These are phyloP conservation scores for Megacollybia platyphylla DNA, from an alignment of 1,284 basidiomycete species.

Conservation along the genomic window DNA sequence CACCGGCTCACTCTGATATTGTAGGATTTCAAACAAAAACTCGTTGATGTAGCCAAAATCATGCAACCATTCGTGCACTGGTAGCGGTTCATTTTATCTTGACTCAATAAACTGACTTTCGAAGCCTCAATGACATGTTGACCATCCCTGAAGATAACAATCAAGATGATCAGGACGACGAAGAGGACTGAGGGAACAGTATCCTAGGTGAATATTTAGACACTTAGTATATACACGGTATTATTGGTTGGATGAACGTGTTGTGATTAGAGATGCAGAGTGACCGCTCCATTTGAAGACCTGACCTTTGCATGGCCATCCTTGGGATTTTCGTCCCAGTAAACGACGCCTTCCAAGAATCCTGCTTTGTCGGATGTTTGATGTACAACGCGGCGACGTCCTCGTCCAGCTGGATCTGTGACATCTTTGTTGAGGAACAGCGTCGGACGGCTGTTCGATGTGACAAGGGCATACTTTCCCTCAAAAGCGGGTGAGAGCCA, in stretches of 20 bases:
- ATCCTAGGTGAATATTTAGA: neutral
- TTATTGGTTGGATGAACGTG: neutral
- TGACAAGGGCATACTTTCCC: slow-evolving; percentile 22
- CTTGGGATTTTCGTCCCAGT: neutral
- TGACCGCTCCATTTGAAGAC: neutral
- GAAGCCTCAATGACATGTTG: slow-evolving; percentile 52
- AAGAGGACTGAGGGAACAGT: slow-evolving; percentile 7
- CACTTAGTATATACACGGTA: neutral
- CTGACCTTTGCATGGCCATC: neutral
- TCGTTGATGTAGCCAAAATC: slow-evolving; percentile 42
- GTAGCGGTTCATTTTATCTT: slow-evolving; percentile 28
- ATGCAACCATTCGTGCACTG: slow-evolving; percentile 73
- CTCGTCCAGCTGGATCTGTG: slow-evolving; percentile 13
- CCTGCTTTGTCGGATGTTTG: neutral
- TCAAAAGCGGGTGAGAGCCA: slow-evolving; percentile 26
- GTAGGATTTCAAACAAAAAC: slow-evolving; percentile 50
- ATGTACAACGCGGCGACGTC: slow-evolving; percentile 7
- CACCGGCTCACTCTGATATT: slow-evolving; percentile 5
- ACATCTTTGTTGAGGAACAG: slow-evolving; percentile 4
- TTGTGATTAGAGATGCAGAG: neutral
- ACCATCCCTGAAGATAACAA: slow-evolving; percentile 14
- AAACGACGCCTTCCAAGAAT: neutral
- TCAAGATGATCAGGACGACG: slow-evolving; percentile 15
- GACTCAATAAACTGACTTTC: neutral
- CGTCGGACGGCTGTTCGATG: slow-evolving; percentile 14